Conservation (phyloP, 202 grass and related monocot genomes). For the Brachypodium distachyon region DNA sequence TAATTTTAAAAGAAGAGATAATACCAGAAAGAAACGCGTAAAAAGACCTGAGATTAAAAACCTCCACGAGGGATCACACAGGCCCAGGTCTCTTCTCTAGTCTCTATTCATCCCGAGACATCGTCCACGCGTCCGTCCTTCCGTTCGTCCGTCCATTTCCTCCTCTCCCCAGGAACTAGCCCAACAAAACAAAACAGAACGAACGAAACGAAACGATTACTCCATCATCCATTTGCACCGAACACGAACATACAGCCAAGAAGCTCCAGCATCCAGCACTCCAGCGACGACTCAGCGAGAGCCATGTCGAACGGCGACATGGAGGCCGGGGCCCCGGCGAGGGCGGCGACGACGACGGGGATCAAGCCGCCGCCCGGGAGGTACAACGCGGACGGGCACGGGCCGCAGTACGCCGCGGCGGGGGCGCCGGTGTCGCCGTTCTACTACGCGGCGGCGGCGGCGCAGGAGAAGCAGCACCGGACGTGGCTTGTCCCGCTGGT, state of each 20-base stretch:
- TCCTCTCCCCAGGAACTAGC: too few relatives aligned
- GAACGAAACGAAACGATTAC: too few relatives aligned
- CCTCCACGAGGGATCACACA: background rate
- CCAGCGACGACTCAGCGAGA: too few relatives aligned
- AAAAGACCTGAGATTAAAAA: slow-evolving; percentile 17
- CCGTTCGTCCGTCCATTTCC: too few relatives aligned
- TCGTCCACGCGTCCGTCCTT: too few relatives aligned
- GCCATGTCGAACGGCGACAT: slow-evolving; percentile 55
- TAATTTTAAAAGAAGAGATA: background rate
- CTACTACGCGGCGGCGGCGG: slow-evolving; percentile 45
- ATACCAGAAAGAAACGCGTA: background rate
- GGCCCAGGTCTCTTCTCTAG: slow-evolving; percentile 14
- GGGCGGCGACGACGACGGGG: slow-evolving; percentile 24
- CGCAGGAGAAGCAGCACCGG: slow-evolving; percentile 34
- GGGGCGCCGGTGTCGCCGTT: slow-evolving; percentile 27
- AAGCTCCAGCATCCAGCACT: too few relatives aligned
- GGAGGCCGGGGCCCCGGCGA: slow-evolving; percentile 26
- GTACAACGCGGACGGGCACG: slow-evolving; percentile 2
- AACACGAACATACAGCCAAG: background rate
- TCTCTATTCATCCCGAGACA: too few relatives aligned
- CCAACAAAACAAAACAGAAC: too few relatives aligned
- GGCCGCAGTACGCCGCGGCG: slow-evolving; percentile 24
- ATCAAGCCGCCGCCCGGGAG: slow-evolving; percentile 54
- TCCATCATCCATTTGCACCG: background rate
- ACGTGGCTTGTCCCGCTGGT: slow-evolving; percentile 70